Percentiles rank a stretch among this genome's conserved stretches.
Evolutionary conservation across 495 filamentous ascomycete species (phyloP).

Genomic region (Apiosordaria backusii): DNA sequence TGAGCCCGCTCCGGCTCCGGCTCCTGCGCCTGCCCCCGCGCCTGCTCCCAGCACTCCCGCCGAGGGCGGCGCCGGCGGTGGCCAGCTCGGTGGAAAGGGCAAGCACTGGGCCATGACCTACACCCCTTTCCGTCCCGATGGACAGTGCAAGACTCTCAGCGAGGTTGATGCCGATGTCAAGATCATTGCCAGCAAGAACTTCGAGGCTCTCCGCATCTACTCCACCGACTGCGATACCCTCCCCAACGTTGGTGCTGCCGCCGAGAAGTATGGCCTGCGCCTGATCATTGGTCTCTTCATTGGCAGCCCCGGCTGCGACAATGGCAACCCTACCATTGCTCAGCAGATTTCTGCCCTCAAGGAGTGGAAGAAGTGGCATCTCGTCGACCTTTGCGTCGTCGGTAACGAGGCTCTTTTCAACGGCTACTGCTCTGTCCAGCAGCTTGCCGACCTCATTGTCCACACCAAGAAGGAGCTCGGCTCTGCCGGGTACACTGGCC

Average conservation of each 20-base stretch:
- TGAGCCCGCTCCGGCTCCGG: constrained; percentile 21
- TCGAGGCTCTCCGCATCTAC: constrained; percentile 83
- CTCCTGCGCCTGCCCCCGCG: constrained; percentile 22
- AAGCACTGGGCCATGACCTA: constrained; percentile 87
- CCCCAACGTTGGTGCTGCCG: constrained; percentile 64
- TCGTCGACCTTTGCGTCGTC: constrained; percentile 75
- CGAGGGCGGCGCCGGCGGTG: constrained; percentile 13
- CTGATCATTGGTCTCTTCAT: constrained; percentile 88
- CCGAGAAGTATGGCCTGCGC: constrained; percentile 58
- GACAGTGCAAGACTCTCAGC: constrained; percentile 63
- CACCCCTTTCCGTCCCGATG: constrained; percentile 66
- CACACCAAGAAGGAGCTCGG: constrained; percentile 51
- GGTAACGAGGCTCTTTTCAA: constrained; percentile 88
- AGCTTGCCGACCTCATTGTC: constrained; percentile 67
- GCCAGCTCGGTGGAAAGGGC: constrained; percentile 43
- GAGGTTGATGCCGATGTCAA: constrained; percentile 64
- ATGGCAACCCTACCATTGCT: constrained; percentile 47
- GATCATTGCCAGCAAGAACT: constrained; percentile 67
- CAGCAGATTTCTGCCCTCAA: constrained; percentile 70
- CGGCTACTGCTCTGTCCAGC: constrained; percentile 54
- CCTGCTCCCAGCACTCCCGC: constrained; percentile 22
- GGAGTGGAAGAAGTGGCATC: constrained; percentile 68
- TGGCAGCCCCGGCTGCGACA: constrained; percentile 54
- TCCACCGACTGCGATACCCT: constrained; percentile 85
- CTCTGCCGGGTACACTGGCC: constrained; percentile 71